Conservation (phyloP, 305 asterid genomes). For the Nicotiana rustica region DNA sequence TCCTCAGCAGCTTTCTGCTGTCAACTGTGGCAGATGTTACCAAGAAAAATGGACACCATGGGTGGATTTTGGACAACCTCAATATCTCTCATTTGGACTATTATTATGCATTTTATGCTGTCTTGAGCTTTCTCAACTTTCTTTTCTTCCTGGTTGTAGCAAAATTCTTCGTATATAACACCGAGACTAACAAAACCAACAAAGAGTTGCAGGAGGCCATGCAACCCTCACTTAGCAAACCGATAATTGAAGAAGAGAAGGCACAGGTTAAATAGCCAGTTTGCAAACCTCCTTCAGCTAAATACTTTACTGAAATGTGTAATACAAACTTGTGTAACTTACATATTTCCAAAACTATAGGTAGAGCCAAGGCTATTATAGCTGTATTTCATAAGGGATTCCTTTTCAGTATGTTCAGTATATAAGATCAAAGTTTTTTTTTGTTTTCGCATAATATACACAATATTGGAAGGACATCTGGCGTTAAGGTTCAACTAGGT, state of each 20-base stretch:
- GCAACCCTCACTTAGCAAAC: conserved; percentile 28
- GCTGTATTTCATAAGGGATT: background rate
- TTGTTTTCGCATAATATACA: background rate
- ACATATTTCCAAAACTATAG: background rate
- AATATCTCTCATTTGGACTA: conserved; percentile 67
- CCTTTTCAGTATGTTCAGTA: background rate
- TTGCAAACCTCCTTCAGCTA: background rate
- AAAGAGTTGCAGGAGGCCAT: conserved; percentile 38
- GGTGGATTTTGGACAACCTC: conserved; percentile 72
- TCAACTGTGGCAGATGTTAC: conserved; percentile 66
- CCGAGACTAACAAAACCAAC: conserved; percentile 39
- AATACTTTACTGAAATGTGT: background rate
- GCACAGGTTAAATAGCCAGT: background rate
- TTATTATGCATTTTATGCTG: conserved; percentile 62
- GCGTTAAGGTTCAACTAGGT: conserved; percentile 10
- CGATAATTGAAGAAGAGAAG: conserved; percentile 12
- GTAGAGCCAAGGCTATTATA: conserved; percentile 11
- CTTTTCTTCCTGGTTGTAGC: conserved; percentile 61
- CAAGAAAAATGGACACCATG: conserved; percentile 52
- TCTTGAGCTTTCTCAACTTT: conserved; percentile 56
- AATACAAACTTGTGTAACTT: background rate
- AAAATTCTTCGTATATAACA: conserved; percentile 57
- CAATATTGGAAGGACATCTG: conserved; percentile 1
- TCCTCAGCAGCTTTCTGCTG: conserved; percentile 63
- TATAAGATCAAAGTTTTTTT: background rate